phyloP scores from a whole-genome alignment of 768 basidiomycete species.

The Gymnopilus junonius region DNA sequence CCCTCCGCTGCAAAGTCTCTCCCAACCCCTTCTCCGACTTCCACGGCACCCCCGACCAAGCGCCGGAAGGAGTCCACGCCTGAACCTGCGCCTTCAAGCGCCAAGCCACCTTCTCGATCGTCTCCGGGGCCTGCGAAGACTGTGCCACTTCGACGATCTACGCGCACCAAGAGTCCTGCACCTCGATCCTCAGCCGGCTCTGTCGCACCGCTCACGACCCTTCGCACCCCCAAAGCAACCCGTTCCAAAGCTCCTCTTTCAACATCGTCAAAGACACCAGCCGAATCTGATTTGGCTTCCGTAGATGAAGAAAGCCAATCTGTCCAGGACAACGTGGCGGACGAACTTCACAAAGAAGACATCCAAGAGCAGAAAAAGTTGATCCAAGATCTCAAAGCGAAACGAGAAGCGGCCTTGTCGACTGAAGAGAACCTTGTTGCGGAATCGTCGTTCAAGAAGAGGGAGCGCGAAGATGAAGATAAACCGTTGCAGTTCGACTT shows the following conservation, averaged over 20 bases:
- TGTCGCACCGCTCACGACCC: conserved; percentile 37
- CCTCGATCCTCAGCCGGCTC: conserved; percentile 33
- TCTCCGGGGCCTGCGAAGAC: conserved; percentile 30
- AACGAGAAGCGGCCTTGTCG: conserved; percentile 47
- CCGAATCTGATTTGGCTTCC: conserved; percentile 63
- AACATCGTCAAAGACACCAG: conserved; percentile 33
- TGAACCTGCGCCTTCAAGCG: conserved; percentile 40
- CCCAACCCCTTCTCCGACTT: conserved; percentile 46
- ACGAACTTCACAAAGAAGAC: conserved; percentile 70
- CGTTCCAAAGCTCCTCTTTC: conserved; percentile 40
- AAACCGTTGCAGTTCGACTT: conserved; percentile 60
- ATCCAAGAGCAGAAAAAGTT: conserved; percentile 79
- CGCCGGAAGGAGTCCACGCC: conserved; percentile 69
- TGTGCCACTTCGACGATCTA: conserved; percentile 34
- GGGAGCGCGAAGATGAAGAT: conserved; percentile 59
- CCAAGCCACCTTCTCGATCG: conserved; percentile 29
- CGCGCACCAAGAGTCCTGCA: conserved; percentile 46
- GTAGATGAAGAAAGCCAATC: conserved; percentile 69
- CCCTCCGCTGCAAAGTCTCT: conserved; percentile 35
- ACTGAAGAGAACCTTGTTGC: conserved; percentile 44
- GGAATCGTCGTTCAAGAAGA: conserved; percentile 43
- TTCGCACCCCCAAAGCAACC: conserved; percentile 41
- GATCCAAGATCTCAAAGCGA: conserved; percentile 71
- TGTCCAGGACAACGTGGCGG: conserved; percentile 55
- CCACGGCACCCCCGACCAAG: conserved; percentile 54